Percentiles rank a stretch among this genome's conserved stretches.
Conservation (phyloP, 768 basidiomycete species). For the Boletus edulis region DNA sequence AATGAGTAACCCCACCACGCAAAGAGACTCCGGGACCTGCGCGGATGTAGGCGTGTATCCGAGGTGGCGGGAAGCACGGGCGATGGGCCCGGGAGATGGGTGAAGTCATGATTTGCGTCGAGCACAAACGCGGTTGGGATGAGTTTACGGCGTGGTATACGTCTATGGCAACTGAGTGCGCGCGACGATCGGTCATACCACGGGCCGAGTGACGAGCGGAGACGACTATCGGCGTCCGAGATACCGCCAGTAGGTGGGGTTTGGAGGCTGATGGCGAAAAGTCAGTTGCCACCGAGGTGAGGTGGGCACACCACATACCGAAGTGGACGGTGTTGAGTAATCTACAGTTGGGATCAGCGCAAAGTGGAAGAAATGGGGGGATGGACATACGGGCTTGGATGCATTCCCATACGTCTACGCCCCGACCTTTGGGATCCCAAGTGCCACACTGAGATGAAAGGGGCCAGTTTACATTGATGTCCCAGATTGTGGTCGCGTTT, state of each 20-base stretch:
- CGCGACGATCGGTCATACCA: constrained; percentile 5
- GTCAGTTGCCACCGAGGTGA: background rate
- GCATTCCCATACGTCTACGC: constrained; percentile 78
- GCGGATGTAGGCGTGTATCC: constrained; percentile 3
- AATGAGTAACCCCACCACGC: constrained; percentile 1
- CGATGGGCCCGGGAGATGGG: constrained; percentile 4
- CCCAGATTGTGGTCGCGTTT: constrained; percentile 71
- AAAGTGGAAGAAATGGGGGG: background rate
- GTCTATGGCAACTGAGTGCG: background rate
- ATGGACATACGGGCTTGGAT: constrained; percentile 53
- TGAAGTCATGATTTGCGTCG: constrained; percentile 3
- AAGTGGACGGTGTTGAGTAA: constrained; percentile 53
- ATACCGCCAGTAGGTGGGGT: constrained; percentile 44
- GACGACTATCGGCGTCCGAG: constrained; percentile 40
- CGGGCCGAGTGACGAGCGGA: background rate
- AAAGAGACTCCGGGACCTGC: constrained; percentile 2
- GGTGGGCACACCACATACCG: constrained; percentile 22
- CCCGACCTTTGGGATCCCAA: constrained; percentile 64
- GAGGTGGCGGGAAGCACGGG: background rate
- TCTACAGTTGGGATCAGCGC: constrained; percentile 38
- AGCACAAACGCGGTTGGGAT: constrained; percentile 1
- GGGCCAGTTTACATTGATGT: constrained; percentile 62
- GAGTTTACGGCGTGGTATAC: background rate
- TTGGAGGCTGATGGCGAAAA: constrained; percentile 38
- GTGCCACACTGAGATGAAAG: constrained; percentile 66